Evolutionary conservation across 140 eudicot species (phyloP).

Genomic region (Ambrosia hybrid): DNA sequence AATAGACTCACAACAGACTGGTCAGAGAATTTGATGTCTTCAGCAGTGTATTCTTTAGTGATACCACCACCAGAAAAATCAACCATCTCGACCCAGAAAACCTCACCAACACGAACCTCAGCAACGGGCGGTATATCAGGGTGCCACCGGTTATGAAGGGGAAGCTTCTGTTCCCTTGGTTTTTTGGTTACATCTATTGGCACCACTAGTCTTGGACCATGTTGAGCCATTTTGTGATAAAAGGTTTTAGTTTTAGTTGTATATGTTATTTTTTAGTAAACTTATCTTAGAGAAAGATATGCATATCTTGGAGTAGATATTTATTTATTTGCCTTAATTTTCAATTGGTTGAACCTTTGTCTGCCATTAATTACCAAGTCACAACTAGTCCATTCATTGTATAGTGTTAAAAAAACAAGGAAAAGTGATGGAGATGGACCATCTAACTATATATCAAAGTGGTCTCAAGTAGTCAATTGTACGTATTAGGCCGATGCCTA

Average conservation of each 20-base stretch:
- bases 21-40: conserved; percentile 67
- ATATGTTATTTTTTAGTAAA: not conserved
- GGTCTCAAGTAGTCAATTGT: not conserved
- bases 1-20: conserved; percentile 61
- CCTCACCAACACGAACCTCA: conserved; percentile 62
- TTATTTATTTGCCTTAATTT: conserved; percentile 28
- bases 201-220: conserved; percentile 56
- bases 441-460: conserved; percentile 12
- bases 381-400: conserved; percentile 10
- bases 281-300: conserved; percentile 17
- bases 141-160: conserved; percentile 97
- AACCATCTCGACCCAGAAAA: conserved; percentile 90
- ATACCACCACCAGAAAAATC: conserved; percentile 87
- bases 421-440: conserved; percentile 28
- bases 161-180: conserved; percentile 71
- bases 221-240: conserved; percentile 41
- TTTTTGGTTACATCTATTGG: conserved; percentile 77
- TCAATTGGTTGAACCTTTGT: conserved; percentile 19
- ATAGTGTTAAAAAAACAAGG: conserved; percentile 29
- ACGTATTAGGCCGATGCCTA: not conserved
- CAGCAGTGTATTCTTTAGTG: conserved; percentile 58
- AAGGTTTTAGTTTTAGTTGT: not conserved
- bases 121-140: conserved; percentile 87
- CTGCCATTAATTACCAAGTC: conserved; percentile 16
- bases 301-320: conserved; percentile 23